Conservation (phyloP, 2,329 filamentous ascomycete species). For the Pseudogymnoascus sp. region DNA sequence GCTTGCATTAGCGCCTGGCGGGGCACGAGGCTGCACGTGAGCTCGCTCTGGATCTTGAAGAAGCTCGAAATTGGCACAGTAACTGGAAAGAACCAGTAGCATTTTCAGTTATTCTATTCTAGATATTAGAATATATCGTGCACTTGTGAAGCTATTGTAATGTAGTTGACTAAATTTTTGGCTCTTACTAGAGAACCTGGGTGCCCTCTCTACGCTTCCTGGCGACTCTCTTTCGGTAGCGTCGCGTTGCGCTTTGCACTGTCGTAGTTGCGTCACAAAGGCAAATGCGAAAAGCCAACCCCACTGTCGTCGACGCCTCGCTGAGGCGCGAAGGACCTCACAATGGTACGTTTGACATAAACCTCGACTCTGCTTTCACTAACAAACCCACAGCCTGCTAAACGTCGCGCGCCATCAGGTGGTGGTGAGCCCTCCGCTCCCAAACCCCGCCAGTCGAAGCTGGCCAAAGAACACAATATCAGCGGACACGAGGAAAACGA, state of each 20-base stretch:
- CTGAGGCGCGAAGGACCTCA: not conserved
- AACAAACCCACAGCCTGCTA: conserved; percentile 17
- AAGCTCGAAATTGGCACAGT: not conserved
- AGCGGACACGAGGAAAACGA: conserved; percentile 77
- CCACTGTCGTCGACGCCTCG: not conserved
- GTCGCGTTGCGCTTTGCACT: not conserved
- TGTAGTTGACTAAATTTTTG: not conserved
- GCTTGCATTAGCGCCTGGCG: conserved; percentile 1
- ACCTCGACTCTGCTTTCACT: not conserved
- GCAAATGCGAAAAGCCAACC: conserved; percentile 1
- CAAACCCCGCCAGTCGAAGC: conserved; percentile 65
- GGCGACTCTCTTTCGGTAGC: not conserved
- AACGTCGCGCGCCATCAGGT: conserved; percentile 20
- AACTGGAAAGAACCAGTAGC: not conserved
- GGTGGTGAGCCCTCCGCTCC: conserved; percentile 18
- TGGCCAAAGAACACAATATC: conserved; percentile 87
- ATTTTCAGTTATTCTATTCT: not conserved
- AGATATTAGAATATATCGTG: not conserved
- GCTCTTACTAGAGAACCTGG: not conserved
- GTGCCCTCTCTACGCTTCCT: not conserved
- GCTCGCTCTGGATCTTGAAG: not conserved
- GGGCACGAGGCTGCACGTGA: not conserved
- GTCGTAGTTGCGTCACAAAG: not conserved
- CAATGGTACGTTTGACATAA: not conserved
- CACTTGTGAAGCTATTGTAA: not conserved